Percentiles rank a stretch among this genome's conserved stretches.
phyloP scores from a whole-genome alignment of 768 basidiomycete genomes.

The Pleurotus sapidus region DNA sequence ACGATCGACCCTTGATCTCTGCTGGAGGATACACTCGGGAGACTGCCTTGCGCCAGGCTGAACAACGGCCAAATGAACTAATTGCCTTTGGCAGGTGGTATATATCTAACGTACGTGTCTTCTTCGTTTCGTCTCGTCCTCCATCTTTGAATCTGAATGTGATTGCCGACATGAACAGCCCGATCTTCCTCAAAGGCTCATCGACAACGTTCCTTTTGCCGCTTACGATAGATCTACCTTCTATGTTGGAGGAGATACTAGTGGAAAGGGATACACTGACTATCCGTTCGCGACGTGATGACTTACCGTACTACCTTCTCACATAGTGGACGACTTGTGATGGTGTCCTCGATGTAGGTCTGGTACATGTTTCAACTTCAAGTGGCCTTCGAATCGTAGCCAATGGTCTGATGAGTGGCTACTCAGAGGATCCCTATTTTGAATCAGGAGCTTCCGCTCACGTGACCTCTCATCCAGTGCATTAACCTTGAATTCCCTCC shows the following conservation, averaged over 20 bases:
- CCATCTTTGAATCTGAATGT: too few relatives aligned
- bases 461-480: too few relatives aligned
- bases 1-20: conserved; percentile 25
- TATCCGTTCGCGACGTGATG: conserved; percentile 20
- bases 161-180: conserved; percentile 19
- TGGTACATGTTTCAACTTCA: too few relatives aligned
- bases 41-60: conserved; percentile 25
- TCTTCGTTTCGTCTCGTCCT: not conserved
- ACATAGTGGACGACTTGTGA: too few relatives aligned
- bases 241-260: conserved; percentile 19
- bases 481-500: too few relatives aligned
- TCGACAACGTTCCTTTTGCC: conserved; percentile 22
- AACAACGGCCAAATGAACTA: conserved; percentile 21
- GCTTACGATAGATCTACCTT: conserved; percentile 22
- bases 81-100: conserved; percentile 33
- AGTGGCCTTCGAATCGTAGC: too few relatives aligned
- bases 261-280: conserved; percentile 26
- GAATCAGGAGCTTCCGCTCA: too few relatives aligned
- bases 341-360: too few relatives aligned
- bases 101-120: conserved; percentile 22
- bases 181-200: conserved; percentile 28
- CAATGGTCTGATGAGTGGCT: too few relatives aligned
- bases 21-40: conserved; percentile 31
- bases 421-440: too few relatives aligned
- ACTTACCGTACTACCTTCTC: too few relatives aligned